These are phyloP conservation scores for Tulasnella sp. DNA, from an alignment of 768 basidiomycete genomes.

Conservation along the genomic window DNA sequence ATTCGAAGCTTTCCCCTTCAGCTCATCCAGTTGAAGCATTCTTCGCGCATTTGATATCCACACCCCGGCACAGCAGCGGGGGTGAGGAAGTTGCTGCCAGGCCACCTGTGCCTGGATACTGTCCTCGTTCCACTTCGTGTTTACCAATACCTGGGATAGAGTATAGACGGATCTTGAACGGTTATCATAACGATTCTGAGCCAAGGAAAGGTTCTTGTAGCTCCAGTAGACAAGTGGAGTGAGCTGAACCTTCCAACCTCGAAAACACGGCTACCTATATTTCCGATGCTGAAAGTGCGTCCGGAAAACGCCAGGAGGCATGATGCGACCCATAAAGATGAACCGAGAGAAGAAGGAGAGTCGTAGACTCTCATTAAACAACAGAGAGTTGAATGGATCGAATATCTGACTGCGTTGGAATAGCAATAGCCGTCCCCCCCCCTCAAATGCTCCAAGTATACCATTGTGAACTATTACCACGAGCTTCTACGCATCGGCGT, in stretches of 20 bases:
- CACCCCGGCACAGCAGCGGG: no score
- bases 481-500: not conserved
- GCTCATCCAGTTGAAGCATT: no score
- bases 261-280: constrained; percentile 32
- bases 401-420: not conserved
- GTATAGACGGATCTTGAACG: constrained; percentile 65
- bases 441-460: not conserved
- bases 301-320: not conserved
- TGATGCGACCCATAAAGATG: not conserved
- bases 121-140: not conserved
- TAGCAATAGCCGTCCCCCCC: not conserved
- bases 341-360: not conserved
- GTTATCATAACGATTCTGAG: constrained; percentile 33
- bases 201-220: constrained; percentile 23
- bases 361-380: constrained; percentile 6
- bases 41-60: no score
- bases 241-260: constrained; percentile 27
- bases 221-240: constrained; percentile 41
- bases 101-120: not conserved
- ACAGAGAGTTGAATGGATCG: not conserved
- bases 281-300: not conserved
- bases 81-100: not conserved
- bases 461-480: constrained; percentile 7
- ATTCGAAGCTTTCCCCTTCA: no score
- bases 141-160: constrained; percentile 47